Conservation (phyloP, 78 protist species). For the Protostelium mycophagum region DNA sequence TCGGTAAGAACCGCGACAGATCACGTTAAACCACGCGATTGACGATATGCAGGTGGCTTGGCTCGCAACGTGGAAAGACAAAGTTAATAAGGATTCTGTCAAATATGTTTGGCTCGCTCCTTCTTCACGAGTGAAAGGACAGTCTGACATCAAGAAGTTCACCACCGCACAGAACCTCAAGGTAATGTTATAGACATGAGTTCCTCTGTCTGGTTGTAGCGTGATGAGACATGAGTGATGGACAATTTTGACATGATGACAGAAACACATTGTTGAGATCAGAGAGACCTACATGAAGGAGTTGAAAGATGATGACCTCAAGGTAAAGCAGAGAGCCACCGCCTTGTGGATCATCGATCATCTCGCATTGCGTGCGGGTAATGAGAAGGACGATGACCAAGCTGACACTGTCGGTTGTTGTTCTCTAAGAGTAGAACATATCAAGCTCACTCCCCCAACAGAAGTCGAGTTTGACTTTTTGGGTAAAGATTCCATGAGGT, state of each 20-base stretch:
- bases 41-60: no score
- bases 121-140: constrained; percentile 73
- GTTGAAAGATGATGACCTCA: background rate
- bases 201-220: background rate
- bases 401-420: constrained; percentile 99
- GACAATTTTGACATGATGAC: background rate
- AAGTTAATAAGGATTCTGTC: constrained; percentile 35
- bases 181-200: no score
- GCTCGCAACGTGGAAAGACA: constrained; percentile 96
- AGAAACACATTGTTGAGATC: constrained; percentile 65
- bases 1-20: no score
- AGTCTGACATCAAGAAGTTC: constrained; percentile 90
- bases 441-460: constrained; percentile 33
- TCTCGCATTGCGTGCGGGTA: constrained; percentile 97
- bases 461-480: constrained; percentile 86
- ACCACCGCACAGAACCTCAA: constrained; percentile 91
- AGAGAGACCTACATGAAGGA: constrained; percentile 68
- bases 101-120: constrained; percentile 90
- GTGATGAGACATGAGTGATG: constrained; percentile 6
- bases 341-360: constrained; percentile 92
- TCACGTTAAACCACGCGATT: no score
- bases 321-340: constrained; percentile 76
- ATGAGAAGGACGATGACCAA: constrained; percentile 92
- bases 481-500: constrained; percentile 97
- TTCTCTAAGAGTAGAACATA: constrained; percentile 93